Base-by-base conservation (phyloP, 1,284 basidiomycete genomes). In the Melampsora occidentalis region DNA sequence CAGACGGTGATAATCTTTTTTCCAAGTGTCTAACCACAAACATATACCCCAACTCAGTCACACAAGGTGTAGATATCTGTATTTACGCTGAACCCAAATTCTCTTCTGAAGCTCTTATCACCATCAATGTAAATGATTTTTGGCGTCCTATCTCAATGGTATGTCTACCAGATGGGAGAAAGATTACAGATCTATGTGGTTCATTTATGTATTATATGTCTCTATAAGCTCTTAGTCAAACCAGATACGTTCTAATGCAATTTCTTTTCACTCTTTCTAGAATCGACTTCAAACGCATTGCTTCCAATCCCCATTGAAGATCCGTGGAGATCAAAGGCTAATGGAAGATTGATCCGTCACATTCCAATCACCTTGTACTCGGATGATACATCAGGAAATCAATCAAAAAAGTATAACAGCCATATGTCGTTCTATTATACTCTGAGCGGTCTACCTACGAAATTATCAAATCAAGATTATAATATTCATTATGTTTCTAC, bases 261-360 rank as follows among this genome's bases (percentile, higher is more conserved):
- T n/a, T n/a, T n/a, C n/a, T n/a, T n/a, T n/a, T n/a, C n/a, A n/a
- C n/a, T n/a, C n/a, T n/a, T n/a, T n/a, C n/a, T n/a, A n/a, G n/a
- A n/a, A n/a, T n/a, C n/a, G n/a, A n/a, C n/a, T n/a, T n/a, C n/a
- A n/a, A n/a, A n/a, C n/a, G n/a, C n/a, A n/a, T n/a, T n/a, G n/a
- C n/a, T n/a, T n/a, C n/a, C n/a, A n/a, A n/a, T n/a, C n/a, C n/a
- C n/a, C n/a, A n/a, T n/a, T n/a, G n/a, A n/a, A n/a, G n/a, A n/a
- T n/a, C n/a, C n/a, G n/a, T n/a, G n/a, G n/a, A n/a, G n/a, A n/a
- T n/a, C n/a, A n/a, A n/a, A n/a, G n/a, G n/a, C n/a, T n/a, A 18
- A 64, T 10, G 75, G 78, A 31, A 46, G 57, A 16, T 59, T 33
- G 2, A 77, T 79, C 22, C 31, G 69, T n/a, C 57, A 14, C n/a